phyloP scores from a whole-genome alignment of 1,139 yeast species.

The Meyerozyma athensensis region DNA sequence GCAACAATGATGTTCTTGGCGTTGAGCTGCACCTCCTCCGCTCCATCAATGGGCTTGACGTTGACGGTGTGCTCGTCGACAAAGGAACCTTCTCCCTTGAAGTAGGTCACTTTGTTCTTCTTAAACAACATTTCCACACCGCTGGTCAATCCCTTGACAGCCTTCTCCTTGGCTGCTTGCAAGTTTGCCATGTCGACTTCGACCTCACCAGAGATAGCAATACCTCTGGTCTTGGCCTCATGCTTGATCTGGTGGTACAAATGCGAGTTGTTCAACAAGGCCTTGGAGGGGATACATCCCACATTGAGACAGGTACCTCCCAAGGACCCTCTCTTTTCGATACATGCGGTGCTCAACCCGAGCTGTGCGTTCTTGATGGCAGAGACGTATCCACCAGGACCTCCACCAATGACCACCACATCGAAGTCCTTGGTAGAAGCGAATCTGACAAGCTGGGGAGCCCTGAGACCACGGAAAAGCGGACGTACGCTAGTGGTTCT shows the following conservation, averaged over 20 bases:
- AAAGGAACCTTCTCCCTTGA: constrained; percentile 90
- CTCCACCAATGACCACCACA: constrained; percentile 95
- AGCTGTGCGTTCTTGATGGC: constrained; percentile 98
- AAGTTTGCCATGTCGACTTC: constrained; percentile 69
- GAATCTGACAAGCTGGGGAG: constrained; percentile 31
- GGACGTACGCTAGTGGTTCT: constrained; percentile 1
- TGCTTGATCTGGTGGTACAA: constrained; percentile 83
- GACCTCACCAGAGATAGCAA: constrained; percentile 72
- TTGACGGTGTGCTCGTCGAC: constrained; percentile 72
- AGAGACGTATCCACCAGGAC: constrained; percentile 99
- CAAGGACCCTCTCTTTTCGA: constrained; percentile 91
- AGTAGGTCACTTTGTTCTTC: constrained; percentile 91
- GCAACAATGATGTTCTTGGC: constrained; percentile 93
- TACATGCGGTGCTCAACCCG: constrained; percentile 90
- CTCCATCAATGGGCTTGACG: constrained; percentile 84
- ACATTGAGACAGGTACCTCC: constrained; percentile 99
- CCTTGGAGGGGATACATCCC: constrained; percentile 98
- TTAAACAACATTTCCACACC: constrained; percentile 94
- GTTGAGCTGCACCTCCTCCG: constrained; percentile 45
- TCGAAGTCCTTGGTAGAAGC: constrained; percentile 60
- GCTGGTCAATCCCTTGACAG: constrained; percentile 83
- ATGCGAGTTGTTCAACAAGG: constrained; percentile 91
- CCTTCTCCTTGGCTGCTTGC: constrained; percentile 88
- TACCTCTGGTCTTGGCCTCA: constrained; percentile 86
- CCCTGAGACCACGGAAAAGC: not conserved